phyloP scores from a whole-genome alignment of 2,329 filamentous ascomycete genomes.

The Colletotrichum sp. region DNA sequence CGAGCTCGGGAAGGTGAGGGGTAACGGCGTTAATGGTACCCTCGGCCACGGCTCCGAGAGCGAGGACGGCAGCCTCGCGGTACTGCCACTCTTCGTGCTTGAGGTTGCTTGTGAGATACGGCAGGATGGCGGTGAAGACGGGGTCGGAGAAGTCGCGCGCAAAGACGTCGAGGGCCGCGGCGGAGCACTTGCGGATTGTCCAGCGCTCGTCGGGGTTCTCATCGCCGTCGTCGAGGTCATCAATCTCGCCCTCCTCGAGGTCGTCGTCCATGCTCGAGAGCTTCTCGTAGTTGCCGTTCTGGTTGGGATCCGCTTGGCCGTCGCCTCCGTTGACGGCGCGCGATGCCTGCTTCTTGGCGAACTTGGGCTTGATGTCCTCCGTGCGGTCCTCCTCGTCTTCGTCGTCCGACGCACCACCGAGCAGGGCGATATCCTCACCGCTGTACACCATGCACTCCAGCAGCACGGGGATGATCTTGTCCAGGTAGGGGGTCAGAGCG shows the following conservation, averaged over 20 bases:
- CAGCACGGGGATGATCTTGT: constrained; percentile 87
- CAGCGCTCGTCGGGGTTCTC: constrained; percentile 88
- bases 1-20: constrained; percentile 87
- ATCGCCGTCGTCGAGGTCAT: constrained; percentile 71
- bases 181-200: constrained; percentile 97
- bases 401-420: constrained; percentile 86
- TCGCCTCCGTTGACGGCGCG: constrained; percentile 62
- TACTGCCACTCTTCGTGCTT: constrained; percentile 90
- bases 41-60: constrained; percentile 92
- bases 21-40: constrained; percentile 90
- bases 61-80: constrained; percentile 91
- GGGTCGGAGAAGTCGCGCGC: constrained; percentile 86
- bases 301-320: constrained; percentile 53
- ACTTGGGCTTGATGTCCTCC: constrained; percentile 91
- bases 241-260: constrained; percentile 87
- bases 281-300: constrained; percentile 64
- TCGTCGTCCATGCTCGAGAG: constrained; percentile 71
- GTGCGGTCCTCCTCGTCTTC: constrained; percentile 89
- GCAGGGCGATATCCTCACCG: constrained; percentile 86
- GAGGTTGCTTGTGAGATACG: constrained; percentile 89
- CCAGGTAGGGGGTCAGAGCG: constrained; percentile 77
- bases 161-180: constrained; percentile 92
- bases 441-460: constrained; percentile 96
- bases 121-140: constrained; percentile 90
- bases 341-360: constrained; percentile 73